Base-by-base conservation (phyloP, 352 stramenopile species). In the Phytophthora pisi region DNA sequence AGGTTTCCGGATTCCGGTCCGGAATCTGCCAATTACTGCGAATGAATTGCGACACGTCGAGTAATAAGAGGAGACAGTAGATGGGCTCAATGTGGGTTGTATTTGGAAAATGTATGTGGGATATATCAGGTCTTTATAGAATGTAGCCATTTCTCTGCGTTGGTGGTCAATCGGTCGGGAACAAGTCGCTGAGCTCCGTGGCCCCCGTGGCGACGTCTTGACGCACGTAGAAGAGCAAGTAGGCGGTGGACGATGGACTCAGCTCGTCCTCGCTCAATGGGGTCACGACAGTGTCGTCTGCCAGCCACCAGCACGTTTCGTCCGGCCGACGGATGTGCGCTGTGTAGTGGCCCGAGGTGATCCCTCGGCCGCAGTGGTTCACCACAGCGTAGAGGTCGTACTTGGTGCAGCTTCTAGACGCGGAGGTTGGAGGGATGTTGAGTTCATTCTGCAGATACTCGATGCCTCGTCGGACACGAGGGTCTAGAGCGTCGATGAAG, bases 371-470 rank as follows among this genome's bases (percentile, higher is more conserved):
- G 64, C 93, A 86, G 78, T 99, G 97, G 78, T 98, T 93, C 56
- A 99, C 92, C 5, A 99, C 85, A 13, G 85, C 93, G 66, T 98
- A 99, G 38, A 99, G 70, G 74, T 97, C 88, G 68, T 98, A 98
- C 18, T 86, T 57, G 20, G 81, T 81, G 51, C 66, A 66, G 16
- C 61, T 64, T 13, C 76, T 58, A 4, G 79, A 86, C 1, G 79
- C 76, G 5, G 84, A 88, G 20, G 64, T 54, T 10, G 77, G 66
- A 15, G 78, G 76, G 24, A 92, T 76, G 2, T 70, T 28, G 1
- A 91, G 64, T 47, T 87, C 57, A 0, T 75, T 57, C 31, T 61
- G 61, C 6, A 88, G 58, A 47, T 76, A 86, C 1, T 66, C 56
- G 3, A 77, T 68, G 2, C 77, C 75, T 4, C 62, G 57, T 23